Evolutionary conservation across 441 rosid species (phyloP).

Genomic region (Mallotus japonicus): DNA sequence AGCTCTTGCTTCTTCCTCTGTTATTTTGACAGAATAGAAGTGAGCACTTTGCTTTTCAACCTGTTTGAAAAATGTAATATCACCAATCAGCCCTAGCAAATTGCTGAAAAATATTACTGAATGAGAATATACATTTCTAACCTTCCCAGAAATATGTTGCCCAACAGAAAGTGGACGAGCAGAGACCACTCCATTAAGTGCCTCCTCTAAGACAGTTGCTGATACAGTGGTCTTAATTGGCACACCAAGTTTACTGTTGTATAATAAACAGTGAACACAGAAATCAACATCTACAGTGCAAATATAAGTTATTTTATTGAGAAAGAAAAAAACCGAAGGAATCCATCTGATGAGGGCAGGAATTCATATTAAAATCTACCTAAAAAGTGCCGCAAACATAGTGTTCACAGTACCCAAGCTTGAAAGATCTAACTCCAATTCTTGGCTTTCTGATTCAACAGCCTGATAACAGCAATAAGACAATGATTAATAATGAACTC

Average conservation of each 20-base stretch:
- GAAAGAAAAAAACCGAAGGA: neutral
- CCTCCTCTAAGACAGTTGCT: conserved; percentile 92
- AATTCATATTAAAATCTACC: conserved; percentile 36
- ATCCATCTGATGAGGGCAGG: neutral
- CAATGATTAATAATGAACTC: conserved; percentile 14
- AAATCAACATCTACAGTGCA: conserved; percentile 12
- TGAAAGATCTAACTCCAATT: conserved; percentile 94
- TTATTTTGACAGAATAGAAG: conserved; percentile 80
- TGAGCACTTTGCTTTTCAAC: conserved; percentile 98
- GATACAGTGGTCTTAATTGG: conserved; percentile 97
- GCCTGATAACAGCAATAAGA: conserved; percentile 51
- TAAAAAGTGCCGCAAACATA: conserved; percentile 94
- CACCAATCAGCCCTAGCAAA: conserved; percentile 22
- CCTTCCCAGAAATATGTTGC: conserved; percentile 69
- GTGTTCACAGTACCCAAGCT: conserved; percentile 95
- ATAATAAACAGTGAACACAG: conserved; percentile 17
- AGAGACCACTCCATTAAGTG: conserved; percentile 70
- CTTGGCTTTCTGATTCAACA: conserved; percentile 85
- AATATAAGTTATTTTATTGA: neutral
- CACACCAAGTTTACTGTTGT: conserved; percentile 85
- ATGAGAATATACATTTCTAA: conserved; percentile 28
- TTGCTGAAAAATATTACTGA: conserved; percentile 15
- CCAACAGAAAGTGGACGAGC: conserved; percentile 64
- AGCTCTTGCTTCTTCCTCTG: conserved; percentile 82
- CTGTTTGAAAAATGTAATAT: conserved; percentile 44